Evolutionary conservation across 148 eudicot genomes (phyloP).

Genomic region (Mesembryanthemum crystallinum): DNA sequence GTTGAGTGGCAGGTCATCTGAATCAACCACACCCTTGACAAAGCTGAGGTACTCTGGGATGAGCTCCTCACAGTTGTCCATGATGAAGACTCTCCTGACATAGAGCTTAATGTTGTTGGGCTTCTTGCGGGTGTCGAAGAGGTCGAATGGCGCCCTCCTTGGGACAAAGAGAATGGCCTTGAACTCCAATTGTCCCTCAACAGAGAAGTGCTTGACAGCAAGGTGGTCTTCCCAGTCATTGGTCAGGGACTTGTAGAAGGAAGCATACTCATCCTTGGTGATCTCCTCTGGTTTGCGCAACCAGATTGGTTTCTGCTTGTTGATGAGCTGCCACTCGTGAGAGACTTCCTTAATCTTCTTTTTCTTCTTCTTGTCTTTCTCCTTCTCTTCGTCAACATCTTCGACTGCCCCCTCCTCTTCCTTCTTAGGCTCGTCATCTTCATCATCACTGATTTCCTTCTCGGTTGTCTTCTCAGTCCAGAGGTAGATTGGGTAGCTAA

Average conservation of each 20-base stretch:
- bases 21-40: constrained; percentile 87
- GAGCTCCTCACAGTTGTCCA: constrained; percentile 92
- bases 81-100: constrained; percentile 88
- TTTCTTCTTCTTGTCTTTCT: constrained; percentile 58
- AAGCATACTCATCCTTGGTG: constrained; percentile 81
- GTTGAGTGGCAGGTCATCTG: constrained; percentile 88
- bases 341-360: constrained; percentile 89
- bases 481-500: constrained; percentile 90
- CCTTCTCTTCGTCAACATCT: constrained; percentile 78
- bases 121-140: constrained; percentile 85
- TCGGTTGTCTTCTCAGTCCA: constrained; percentile 91
- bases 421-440: constrained; percentile 76
- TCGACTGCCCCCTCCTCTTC: constrained; percentile 75
- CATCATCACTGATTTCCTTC: constrained; percentile 87
- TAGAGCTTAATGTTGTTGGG: constrained; percentile 89
- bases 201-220: constrained; percentile 93
- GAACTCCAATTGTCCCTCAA: constrained; percentile 84
- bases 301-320: constrained; percentile 97
- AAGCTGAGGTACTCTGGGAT: constrained; percentile 91
- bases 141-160: constrained; percentile 80
- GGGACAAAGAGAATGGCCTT: constrained; percentile 86
- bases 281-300: constrained; percentile 88
- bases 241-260: constrained; percentile 90
- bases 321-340: constrained; percentile 78
- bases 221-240: constrained; percentile 93